Percentiles rank a stretch among this genome's conserved stretches.
Conservation (phyloP, 768 basidiomycete species). For the Phaeotremella fagi region DNA sequence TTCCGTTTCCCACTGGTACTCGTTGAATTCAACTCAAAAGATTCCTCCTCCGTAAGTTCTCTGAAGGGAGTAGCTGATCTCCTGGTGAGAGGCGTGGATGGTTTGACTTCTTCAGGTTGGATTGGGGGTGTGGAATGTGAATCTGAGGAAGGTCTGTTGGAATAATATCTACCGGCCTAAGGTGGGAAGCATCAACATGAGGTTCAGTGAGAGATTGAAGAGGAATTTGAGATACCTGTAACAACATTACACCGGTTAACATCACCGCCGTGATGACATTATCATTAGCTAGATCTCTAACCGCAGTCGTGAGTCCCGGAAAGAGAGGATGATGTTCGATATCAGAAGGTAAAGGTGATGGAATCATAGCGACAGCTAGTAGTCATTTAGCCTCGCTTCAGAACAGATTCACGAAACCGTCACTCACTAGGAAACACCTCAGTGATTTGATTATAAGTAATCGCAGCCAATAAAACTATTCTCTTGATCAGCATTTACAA, state of each 20-base stretch:
- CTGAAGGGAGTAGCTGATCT: slow-evolving; percentile 37
- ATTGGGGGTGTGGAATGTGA: slow-evolving; percentile 8
- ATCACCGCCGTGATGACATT: slow-evolving; percentile 48
- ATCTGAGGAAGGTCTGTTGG: slow-evolving; percentile 28
- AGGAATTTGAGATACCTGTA: slow-evolving; percentile 38
- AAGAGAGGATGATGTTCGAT: slow-evolving; percentile 19
- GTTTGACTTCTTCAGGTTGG: background rate
- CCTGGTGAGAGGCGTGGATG: slow-evolving; percentile 13
- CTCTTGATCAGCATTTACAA: background rate
- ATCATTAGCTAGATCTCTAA: slow-evolving; percentile 43
- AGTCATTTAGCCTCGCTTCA: no score
- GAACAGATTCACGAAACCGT: background rate
- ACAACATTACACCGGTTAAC: slow-evolving; percentile 47
- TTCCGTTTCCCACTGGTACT: background rate
- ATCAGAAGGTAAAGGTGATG: slow-evolving; percentile 21
- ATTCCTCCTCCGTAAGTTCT: slow-evolving; percentile 40
- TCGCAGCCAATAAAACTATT: slow-evolving; percentile 30
- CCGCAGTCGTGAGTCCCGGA: slow-evolving; percentile 28
- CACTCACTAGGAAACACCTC: slow-evolving; percentile 38
- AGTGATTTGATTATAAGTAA: slow-evolving; percentile 33
- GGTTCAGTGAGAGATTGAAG: background rate
- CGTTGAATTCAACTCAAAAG: slow-evolving; percentile 21
- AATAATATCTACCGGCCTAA: slow-evolving; percentile 44
- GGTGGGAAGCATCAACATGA: background rate
- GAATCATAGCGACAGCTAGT: slow-evolving; percentile 38